A percentile compares a stretch with the other conserved stretches of the same genome.
Conservation (phyloP, 192 early-diverging fungal genomes). For the Linnemannia exigua region DNA sequence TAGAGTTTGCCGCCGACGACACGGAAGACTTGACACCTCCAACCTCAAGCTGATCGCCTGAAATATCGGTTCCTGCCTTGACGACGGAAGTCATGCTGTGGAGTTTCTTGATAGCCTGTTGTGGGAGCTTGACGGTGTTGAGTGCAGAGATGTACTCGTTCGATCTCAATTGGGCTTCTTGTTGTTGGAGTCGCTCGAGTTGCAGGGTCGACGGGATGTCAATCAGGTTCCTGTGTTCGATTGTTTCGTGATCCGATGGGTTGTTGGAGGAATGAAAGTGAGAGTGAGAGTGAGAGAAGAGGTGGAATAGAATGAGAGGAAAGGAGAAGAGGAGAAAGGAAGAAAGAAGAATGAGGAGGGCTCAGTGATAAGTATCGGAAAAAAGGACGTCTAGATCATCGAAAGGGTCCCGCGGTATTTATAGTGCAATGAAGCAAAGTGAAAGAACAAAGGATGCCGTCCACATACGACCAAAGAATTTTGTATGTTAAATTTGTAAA, state of each 20-base stretch:
- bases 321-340: background rate
- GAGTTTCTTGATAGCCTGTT: constrained; percentile 53
- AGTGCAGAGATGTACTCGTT: constrained; percentile 53
- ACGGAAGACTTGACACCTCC: constrained; percentile 30
- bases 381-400: background rate
- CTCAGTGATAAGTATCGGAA: background rate
- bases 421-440: background rate
- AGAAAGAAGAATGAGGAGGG: constrained; percentile 1
- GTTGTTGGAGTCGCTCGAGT: constrained; percentile 50
- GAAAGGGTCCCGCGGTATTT: constrained; percentile 1
- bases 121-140: constrained; percentile 54
- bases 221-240: constrained; percentile 47
- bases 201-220: constrained; percentile 55
- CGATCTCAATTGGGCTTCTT: constrained; percentile 49
- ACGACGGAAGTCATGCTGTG: constrained; percentile 50
- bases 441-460: background rate
- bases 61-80: constrained; percentile 32
- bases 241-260: background rate
- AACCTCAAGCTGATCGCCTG: background rate
- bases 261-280: too few species aligned
- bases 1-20: constrained; percentile 35
- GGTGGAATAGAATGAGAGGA: constrained; percentile 14
- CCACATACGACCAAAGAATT: background rate
- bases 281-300: background rate
- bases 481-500: background rate